These are phyloP conservation scores for Phytophthora melonis DNA, from an alignment of 352 stramenopile species.

Conservation along the genomic window DNA sequence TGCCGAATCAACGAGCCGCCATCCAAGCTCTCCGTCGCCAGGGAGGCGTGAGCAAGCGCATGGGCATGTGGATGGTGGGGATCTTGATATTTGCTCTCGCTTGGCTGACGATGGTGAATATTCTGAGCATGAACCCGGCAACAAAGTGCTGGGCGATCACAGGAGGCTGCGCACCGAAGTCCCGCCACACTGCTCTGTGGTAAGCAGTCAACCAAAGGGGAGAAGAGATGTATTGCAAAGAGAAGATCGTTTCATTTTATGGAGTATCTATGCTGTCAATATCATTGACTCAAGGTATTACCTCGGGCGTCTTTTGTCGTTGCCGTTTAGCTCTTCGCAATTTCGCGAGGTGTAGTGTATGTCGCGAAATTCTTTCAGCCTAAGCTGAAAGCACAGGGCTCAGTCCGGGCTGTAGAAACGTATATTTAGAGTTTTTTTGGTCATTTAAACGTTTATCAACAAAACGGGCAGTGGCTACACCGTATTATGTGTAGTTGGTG, in stretches of 20 bases:
- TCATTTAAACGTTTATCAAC: too few relatives aligned
- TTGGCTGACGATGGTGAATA: conserved; percentile 53
- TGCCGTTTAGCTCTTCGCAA: too few relatives aligned
- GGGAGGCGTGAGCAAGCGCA: conserved; percentile 47
- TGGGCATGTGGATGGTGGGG: conserved; percentile 46
- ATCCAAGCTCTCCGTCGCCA: conserved; percentile 56
- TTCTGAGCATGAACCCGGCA: conserved; percentile 58
- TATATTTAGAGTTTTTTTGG: too few relatives aligned
- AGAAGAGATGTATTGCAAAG: neutral
- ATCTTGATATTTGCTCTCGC: conserved; percentile 48
- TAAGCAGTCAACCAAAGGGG: neutral
- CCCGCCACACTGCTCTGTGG: neutral
- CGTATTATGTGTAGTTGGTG: too few relatives aligned
- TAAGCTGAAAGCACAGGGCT: too few relatives aligned
- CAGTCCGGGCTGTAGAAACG: too few relatives aligned
- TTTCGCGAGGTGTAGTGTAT: too few relatives aligned
- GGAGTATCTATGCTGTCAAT: too few relatives aligned
- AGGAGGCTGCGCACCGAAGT: conserved; percentile 50
- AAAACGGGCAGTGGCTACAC: too few relatives aligned
- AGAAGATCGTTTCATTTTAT: neutral
- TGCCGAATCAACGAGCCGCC: conserved; percentile 59
- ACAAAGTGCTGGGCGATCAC: conserved; percentile 74
- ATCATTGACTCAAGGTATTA: too few relatives aligned
- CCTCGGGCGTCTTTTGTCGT: too few relatives aligned
- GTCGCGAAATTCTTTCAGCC: too few relatives aligned